Conservation (phyloP, 2,329 filamentous ascomycete species). For the Tolypocladium capitatum region DNA sequence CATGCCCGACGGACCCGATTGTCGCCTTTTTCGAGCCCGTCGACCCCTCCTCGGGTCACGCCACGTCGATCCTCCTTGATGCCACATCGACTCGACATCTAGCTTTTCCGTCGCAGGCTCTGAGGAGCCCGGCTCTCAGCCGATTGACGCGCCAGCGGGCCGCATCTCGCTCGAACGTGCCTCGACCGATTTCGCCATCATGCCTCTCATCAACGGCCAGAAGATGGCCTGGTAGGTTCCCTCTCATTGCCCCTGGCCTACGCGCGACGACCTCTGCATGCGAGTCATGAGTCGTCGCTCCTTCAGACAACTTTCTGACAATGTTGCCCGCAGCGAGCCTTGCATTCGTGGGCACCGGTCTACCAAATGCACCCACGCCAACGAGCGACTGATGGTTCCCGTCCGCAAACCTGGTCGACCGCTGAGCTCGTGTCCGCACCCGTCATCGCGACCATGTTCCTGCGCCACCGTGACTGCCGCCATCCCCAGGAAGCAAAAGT, state of each 20-base stretch:
- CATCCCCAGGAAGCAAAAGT: constrained; percentile 45
- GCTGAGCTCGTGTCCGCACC: constrained; percentile 55
- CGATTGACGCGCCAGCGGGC: neutral
- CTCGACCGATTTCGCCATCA: constrained; percentile 14
- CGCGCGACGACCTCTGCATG: neutral
- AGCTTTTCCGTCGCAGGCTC: neutral
- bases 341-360: constrained; percentile 67
- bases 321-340: constrained; percentile 42
- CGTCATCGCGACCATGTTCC: constrained; percentile 45
- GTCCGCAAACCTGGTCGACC: constrained; percentile 62
- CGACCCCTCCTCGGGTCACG: neutral
- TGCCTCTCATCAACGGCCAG: constrained; percentile 57
- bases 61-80: neutral
- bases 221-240: constrained; percentile 60
- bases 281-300: neutral
- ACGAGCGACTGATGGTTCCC: constrained; percentile 54
- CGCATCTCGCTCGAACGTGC: neutral
- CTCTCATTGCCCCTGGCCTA: neutral
- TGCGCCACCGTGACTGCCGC: constrained; percentile 52
- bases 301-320: neutral
- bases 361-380: constrained; percentile 57
- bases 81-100: neutral
- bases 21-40: neutral
- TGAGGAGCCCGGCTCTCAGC: neutral
- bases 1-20: neutral